Base-by-base conservation (phyloP, 768 basidiomycete species). In the Astraeus odoratus region DNA sequence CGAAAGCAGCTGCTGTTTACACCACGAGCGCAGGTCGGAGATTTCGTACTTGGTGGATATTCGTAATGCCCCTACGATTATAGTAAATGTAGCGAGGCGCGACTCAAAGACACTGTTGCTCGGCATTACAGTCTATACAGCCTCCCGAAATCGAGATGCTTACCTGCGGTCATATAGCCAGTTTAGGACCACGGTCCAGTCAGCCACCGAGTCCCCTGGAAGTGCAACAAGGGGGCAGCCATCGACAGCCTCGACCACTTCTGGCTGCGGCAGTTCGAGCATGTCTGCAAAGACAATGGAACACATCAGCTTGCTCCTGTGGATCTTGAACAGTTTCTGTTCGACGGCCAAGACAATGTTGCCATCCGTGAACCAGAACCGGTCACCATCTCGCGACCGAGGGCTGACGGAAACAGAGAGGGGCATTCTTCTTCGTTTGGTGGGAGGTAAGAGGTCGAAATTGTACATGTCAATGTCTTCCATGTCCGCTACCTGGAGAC, bases 1-100 rank as follows among this genome's bases (percentile, higher is more conserved):
- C 8, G 48, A 50, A 13, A 50, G 25, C 13, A 67, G 41, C 20
- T 60, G 50, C 5, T 44, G 23, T 30, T 53, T 51, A 8, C 56
- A 58, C 55, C 58, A 62, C 18, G 51, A 36, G 26, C 62, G 57
- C 26, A 69, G 51, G 1, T 45, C 52, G 12, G 51, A 5, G 19
- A 67, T 64, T 16, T 67, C 67, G 45, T 70, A 67, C 49, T 69
- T 70, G 1, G 65, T 68, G 2, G 66, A 52, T 31, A 70, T 60
- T 19, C 61, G 54, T 8, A 68, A 56, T 12, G 59, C 50, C 10
- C 60, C 51, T 0, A 61, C 53, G 2, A 67, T 45, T 2, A 51
- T 42, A 31, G 61, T 55, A 48, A 67, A 60, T 13, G 56, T 46
- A 8, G 53, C 39, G 16, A 39, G 22, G 39, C 51, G 52, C 6